A percentile compares a stretch with the other conserved stretches of the same genome.
phyloP scores from a whole-genome alignment of 2,329 filamentous ascomycete genomes.

The Pseudohalonectria lignicola region DNA sequence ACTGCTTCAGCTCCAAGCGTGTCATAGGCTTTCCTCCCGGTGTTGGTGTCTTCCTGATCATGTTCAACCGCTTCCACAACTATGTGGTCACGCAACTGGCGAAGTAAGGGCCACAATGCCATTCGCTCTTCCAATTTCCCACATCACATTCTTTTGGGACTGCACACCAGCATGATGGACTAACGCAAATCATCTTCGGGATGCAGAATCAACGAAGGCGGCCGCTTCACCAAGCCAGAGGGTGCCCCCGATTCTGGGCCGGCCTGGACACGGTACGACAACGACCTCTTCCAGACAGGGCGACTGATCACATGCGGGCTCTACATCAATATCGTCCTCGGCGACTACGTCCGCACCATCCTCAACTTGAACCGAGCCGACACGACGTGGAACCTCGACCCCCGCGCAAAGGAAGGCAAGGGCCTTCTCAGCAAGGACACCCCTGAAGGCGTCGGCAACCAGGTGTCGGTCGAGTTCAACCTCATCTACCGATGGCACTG shows the following conservation, averaged over 20 bases:
- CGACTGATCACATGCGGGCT: constrained; percentile 40
- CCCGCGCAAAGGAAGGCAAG: constrained; percentile 14
- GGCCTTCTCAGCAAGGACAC: constrained; percentile 11
- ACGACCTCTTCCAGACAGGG: constrained; percentile 27
- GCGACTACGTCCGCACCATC: constrained; percentile 26
- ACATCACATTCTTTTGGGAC: too few relatives aligned
- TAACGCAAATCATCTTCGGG: too few relatives aligned
- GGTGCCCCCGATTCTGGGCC: constrained; percentile 10
- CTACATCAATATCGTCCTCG: constrained; percentile 37
- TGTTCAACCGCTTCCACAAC: constrained; percentile 63
- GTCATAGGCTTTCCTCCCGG: constrained; percentile 57
- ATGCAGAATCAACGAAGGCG: constrained; percentile 55
- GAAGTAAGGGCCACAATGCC: neutral
- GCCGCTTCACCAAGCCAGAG: constrained; percentile 41
- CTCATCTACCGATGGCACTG: constrained; percentile 40
- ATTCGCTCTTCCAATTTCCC: too few relatives aligned
- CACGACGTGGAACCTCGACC: constrained; percentile 18
- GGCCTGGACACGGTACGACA: constrained; percentile 23
- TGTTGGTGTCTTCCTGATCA: constrained; percentile 55
- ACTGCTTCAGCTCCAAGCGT: constrained; percentile 57
- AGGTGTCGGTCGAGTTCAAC: constrained; percentile 40
- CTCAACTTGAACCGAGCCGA: constrained; percentile 23
- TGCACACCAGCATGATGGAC: too few relatives aligned
- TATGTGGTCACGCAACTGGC: constrained; percentile 31
- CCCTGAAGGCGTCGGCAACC: constrained; percentile 34